These are phyloP conservation scores for Eimeria zaria DNA, from an alignment of 169 alveolate genomes.

Conservation along the genomic window DNA sequence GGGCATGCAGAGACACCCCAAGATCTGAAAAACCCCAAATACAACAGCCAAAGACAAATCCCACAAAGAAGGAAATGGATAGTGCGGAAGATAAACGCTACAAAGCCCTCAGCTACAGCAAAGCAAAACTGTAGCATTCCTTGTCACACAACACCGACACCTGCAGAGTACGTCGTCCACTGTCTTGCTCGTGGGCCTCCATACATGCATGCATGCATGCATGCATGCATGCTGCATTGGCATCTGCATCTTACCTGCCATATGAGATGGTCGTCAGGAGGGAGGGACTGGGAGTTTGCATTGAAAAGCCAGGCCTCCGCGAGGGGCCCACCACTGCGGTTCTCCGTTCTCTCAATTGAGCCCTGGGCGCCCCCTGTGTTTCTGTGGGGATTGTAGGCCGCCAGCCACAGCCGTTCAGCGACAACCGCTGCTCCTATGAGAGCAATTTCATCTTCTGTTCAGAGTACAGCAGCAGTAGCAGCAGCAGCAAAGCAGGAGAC, in stretches of 20 bases:
- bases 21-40: constrained; percentile 11
- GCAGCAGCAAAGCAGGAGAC: neutral
- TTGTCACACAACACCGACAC: neutral
- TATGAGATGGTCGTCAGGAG: constrained; percentile 33
- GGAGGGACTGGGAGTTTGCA: constrained; percentile 22
- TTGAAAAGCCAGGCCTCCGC: constrained; percentile 44
- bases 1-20: constrained; percentile 44
- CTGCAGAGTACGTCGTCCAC: neutral
- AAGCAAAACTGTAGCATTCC: neutral
- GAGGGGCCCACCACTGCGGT: constrained; percentile 58
- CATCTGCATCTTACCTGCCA: constrained; percentile 41
- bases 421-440: constrained; percentile 56
- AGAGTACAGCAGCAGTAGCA: too few species aligned
- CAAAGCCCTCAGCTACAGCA: neutral
- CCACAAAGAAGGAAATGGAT: neutral
- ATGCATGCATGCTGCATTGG: neutral
- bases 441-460: constrained; percentile 38
- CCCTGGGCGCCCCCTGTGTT: neutral
- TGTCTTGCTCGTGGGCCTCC: neutral
- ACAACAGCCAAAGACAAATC: neutral
- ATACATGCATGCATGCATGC: neutral
- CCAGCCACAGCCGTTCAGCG: constrained; percentile 51
- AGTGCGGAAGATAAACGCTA: neutral
- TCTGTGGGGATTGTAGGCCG: constrained; percentile 32
- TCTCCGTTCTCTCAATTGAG: neutral